Conservation (phyloP, 352 stramenopile species). For the Phytophthora cactorum region DNA sequence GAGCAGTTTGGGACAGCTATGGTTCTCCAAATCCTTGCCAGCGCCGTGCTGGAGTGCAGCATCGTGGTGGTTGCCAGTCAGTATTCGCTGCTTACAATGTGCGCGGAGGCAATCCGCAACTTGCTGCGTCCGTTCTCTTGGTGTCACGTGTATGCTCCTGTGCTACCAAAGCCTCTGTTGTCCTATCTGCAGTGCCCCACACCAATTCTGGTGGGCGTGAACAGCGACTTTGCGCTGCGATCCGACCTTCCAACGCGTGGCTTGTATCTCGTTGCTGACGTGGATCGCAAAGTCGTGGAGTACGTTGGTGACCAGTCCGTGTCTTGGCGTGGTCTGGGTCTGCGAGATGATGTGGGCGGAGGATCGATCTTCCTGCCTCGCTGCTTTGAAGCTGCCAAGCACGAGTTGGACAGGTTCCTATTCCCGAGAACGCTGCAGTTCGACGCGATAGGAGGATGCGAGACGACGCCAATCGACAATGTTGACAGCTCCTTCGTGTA, state of each 20-base stretch:
- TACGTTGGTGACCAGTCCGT: conserved; percentile 67
- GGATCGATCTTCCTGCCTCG: conserved; percentile 59
- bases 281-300: conserved; percentile 75
- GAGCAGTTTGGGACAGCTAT: conserved; percentile 71
- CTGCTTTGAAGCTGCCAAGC: conserved; percentile 62
- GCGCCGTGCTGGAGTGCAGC: conserved; percentile 87
- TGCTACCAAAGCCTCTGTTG: conserved; percentile 83
- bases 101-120: conserved; percentile 84
- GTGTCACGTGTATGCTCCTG: conserved; percentile 90
- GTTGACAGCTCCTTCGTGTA: conserved; percentile 17
- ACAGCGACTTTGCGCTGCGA: conserved; percentile 70
- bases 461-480: conserved; percentile 9
- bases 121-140: conserved; percentile 89
- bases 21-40: conserved; percentile 79
- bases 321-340: conserved; percentile 62
- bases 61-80: conserved; percentile 86
- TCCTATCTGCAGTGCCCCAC: conserved; percentile 92
- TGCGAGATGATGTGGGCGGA: conserved; percentile 43
- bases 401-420: conserved; percentile 61
- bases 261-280: conserved; percentile 78
- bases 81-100: conserved; percentile 83
- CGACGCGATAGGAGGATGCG: conserved; percentile 51
- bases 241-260: conserved; percentile 66
- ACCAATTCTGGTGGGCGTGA: conserved; percentile 87
- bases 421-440: conserved; percentile 42